Evolutionary conservation across 2,329 filamentous ascomycete genomes (phyloP), one percentile per base, ranked within the genome.

Genomic region (Stachybotrys echinatus): DNA sequence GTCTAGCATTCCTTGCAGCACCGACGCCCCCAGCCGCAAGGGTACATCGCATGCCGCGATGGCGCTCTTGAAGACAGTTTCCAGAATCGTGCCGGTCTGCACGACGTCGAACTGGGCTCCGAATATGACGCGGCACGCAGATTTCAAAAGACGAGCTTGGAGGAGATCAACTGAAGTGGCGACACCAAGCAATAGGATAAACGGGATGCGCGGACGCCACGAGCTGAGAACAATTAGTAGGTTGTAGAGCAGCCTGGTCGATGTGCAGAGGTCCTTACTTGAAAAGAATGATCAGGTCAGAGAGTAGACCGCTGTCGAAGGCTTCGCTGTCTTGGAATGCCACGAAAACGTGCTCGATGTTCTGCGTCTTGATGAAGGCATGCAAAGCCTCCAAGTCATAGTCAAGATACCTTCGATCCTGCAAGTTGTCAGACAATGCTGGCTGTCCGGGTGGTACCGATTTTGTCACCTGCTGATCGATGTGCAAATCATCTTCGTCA

Each of bases 251-350:
- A n/a, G n/a, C n/a, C n/a, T n/a, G n/a, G 27, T n/a, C 31, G 19
- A 14, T 12, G 5, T 12, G 18, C 21, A 23, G n/a, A 23, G 12
- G 17, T 27, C 68, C 76, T 45, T 73, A 87, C 85, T 81, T 79
- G 52, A 92, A 76, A 5, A 92, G 74, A 37, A 77, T 74, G 43
- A 92, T 77, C 34, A 90, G 62, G 51, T 92, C 88, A 1, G 83
- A 84, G 12, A 95, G 70, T n/a, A 94, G 67, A 23, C 72, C 72
- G 44, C 81, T 81, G 58, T 92, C 88, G 61, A 94, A 92, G 1
- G 85, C 88, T 67, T 94, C 89, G 54, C 87, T 90, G 61, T 94
- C 89, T 63, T 91, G 85, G 52, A 94, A 83, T 0, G 86, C 83
- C 45, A 95, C 73, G 47, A 89, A 77, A 10, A 92, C 78, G 56